Conservation (phyloP, 768 basidiomycete genomes). For the Suillus discolor region DNA sequence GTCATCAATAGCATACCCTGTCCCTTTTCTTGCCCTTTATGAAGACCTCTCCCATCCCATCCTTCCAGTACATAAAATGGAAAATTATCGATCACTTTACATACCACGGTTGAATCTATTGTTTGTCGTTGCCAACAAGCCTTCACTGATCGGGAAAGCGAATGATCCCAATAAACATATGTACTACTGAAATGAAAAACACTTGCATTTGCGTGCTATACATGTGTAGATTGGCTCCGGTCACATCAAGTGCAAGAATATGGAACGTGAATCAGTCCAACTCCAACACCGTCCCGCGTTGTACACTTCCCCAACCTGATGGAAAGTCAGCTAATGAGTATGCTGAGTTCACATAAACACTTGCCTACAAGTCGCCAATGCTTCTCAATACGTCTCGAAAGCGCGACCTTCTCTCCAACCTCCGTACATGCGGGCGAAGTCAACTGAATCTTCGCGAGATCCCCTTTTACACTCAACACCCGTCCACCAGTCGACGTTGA, state of each 20-base stretch:
- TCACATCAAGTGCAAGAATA: background rate
- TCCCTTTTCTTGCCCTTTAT: background rate
- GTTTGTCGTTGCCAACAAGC: too few species aligned
- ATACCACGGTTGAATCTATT: too few species aligned
- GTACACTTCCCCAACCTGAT: conserved; percentile 75
- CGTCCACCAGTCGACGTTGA: conserved; percentile 97
- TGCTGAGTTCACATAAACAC: conserved; percentile 31
- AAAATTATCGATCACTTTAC: too few species aligned
- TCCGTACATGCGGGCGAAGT: conserved; percentile 96
- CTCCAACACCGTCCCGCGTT: conserved; percentile 81
- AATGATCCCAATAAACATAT: background rate
- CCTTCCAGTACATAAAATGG: too few species aligned
- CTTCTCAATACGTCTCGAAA: conserved; percentile 94
- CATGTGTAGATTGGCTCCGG: background rate
- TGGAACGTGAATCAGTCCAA: conserved; percentile 53
- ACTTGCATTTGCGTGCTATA: background rate
- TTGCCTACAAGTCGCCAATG: conserved; percentile 96
- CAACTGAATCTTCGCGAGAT: conserved; percentile 91
- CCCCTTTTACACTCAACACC: conserved; percentile 91
- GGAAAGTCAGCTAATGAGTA: background rate
- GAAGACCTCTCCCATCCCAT: too few species aligned
- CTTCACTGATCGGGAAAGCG: too few species aligned
- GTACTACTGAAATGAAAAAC: background rate
- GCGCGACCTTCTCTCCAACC: conserved; percentile 95
- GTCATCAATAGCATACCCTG: background rate